Percentiles rank a stretch among this genome's conserved stretches.
These are phyloP conservation scores for Aspergillus cejpii DNA, from an alignment of 2,329 filamentous ascomycete genomes.

Conservation along the genomic window DNA sequence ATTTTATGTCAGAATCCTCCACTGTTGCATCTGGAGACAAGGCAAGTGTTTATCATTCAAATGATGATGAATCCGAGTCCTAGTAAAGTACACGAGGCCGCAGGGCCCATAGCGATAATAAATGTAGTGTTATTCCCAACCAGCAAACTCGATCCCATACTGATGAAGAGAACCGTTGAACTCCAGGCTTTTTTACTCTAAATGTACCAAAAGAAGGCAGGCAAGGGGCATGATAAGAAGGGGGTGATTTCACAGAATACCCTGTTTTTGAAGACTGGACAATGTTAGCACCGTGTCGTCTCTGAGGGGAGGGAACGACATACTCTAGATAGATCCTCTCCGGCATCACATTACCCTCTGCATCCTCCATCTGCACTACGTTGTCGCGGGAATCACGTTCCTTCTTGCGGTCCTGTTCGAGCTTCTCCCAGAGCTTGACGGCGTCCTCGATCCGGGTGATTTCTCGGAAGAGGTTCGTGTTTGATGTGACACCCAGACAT, in stretches of 20 bases:
- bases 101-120: background rate
- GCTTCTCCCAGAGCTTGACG: conserved; percentile 82
- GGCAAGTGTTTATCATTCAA: no score
- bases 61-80: no score
- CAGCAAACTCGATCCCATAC: conserved; percentile 5
- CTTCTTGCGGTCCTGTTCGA: conserved; percentile 76
- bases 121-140: background rate
- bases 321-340: conserved; percentile 92
- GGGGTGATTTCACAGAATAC: conserved; percentile 56
- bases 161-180: conserved; percentile 22
- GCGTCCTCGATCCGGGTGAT: conserved; percentile 91
- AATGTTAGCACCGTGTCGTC: conserved; percentile 18
- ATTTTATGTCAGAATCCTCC: no score
- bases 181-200: conserved; percentile 28
- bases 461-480: conserved; percentile 83
- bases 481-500: conserved; percentile 79
- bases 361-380: conserved; percentile 97
- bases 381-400: conserved; percentile 69
- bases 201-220: conserved; percentile 8
- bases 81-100: background rate
- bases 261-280: conserved; percentile 70
- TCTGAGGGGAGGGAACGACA: conserved; percentile 15
- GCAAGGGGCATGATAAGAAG: background rate
- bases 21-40: no score
- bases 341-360: conserved; percentile 96